Base-by-base conservation (phyloP, 2,329 filamentous ascomycete species). In the Tolypocladium paradoxum region DNA sequence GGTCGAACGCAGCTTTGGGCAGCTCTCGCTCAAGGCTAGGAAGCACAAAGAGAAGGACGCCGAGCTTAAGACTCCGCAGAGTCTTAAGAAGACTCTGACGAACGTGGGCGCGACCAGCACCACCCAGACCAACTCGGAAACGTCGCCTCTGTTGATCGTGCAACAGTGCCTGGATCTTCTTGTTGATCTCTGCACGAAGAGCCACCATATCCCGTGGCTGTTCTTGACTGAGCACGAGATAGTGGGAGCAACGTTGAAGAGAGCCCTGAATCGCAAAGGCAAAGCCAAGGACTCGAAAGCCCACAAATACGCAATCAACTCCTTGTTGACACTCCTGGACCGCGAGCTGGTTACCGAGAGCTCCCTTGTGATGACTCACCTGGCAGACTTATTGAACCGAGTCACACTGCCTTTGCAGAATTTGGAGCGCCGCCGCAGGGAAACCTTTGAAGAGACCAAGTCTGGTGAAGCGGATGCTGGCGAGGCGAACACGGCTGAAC, bases 321-420 rank as follows among this genome's bases (percentile, higher is more conserved):
- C 91, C 16, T 74, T 99, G 33, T 77, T 99, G 48, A 85, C 84
- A 56, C 78, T 99, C 6, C 78, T 99, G 24, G 93, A 97, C 65
- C 87, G 93, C n/a, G 88, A 90, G 58, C 76, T 97, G 56, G 91
- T 99, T 58, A 95, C 96, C 73, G 93, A 99, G 70, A 99, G 90
- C 70, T 91, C 92, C n/a, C 79, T 85, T 7, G 92, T 96, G 53
- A 97, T 99, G 91, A 92, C 96, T 61, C 85, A 90, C 57, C 78
- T 99, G 29, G 93, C 93, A 2, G 84, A 86, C 58, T 75, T 99
- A 33, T 78, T 99, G 29, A 92, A 90, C 67, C 85, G 87, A 58
- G 90, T 97, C 53, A 99, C 93, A 0, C 78, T 87, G 53, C 93
- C 93, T 12, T 77, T 99, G 29, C 88, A 88, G 57, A 82, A 85